These are phyloP conservation scores for Coelastrella sp. DNA, from an alignment of 139 green algal species.

Conservation along the genomic window DNA sequence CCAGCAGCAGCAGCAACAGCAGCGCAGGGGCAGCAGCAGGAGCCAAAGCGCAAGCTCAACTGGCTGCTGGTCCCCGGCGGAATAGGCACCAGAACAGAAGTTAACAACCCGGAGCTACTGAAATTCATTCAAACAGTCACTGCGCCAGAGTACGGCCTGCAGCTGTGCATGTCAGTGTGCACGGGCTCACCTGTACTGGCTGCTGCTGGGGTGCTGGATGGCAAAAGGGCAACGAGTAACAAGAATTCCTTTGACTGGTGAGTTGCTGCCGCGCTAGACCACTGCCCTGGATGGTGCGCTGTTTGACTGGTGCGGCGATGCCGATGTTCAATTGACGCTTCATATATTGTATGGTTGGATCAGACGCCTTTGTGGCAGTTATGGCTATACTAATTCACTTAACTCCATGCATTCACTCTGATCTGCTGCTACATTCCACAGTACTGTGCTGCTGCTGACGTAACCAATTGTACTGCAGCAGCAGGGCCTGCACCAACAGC, in stretches of 20 bases:
- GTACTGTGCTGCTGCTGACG: no score
- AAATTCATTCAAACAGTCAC: background rate
- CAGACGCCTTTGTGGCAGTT: no score
- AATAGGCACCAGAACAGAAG: slow-evolving; percentile 1
- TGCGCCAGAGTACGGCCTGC: background rate
- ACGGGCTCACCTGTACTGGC: slow-evolving; percentile 35
- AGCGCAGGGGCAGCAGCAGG: background rate
- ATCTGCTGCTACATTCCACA: no score
- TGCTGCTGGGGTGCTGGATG: slow-evolving; percentile 36
- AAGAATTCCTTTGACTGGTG: slow-evolving; percentile 29
- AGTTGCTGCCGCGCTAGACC: background rate
- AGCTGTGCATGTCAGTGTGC: slow-evolving; percentile 42
- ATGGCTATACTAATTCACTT: no score
- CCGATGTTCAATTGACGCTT: no score
- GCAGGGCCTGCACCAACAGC: no score
- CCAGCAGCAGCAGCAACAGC: slow-evolving; percentile 33
- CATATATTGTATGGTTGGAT: no score
- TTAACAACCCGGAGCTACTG: background rate
- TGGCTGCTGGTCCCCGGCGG: slow-evolving; percentile 46
- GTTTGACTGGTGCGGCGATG: no score
- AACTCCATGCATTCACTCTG: no score
- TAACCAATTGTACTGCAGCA: no score
- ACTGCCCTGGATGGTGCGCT: no score
- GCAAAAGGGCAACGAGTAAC: slow-evolving; percentile 32
- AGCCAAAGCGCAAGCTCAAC: background rate